These are phyloP conservation scores for Pythium plurisporium DNA, from an alignment of 352 stramenopile genomes.

Conservation along the genomic window DNA sequence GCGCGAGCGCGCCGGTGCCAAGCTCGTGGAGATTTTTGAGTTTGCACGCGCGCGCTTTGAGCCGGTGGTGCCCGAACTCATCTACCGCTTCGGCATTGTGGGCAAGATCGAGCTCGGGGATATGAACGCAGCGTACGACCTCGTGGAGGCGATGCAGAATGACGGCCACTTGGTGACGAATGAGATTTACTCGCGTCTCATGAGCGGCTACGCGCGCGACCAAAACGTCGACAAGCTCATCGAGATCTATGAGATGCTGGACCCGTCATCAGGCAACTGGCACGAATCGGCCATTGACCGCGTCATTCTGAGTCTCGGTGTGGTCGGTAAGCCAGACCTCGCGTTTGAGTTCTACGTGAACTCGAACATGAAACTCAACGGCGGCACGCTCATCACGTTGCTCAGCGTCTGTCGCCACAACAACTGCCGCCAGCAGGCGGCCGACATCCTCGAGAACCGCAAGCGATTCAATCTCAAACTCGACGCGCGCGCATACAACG, in stretches of 20 bases:
- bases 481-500: slow-evolving; percentile 67
- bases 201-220: slow-evolving; percentile 41
- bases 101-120: slow-evolving; percentile 49
- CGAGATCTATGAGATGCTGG: slow-evolving; percentile 48
- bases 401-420: slow-evolving; percentile 67
- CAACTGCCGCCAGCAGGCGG: slow-evolving; percentile 62
- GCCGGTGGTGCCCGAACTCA: slow-evolving; percentile 47
- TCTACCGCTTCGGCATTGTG: slow-evolving; percentile 66
- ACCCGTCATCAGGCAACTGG: slow-evolving; percentile 63
- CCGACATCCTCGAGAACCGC: slow-evolving; percentile 71
- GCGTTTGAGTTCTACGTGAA: slow-evolving; percentile 79
- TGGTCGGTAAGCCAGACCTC: slow-evolving; percentile 49
- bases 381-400: slow-evolving; percentile 62
- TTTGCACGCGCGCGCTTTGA: slow-evolving; percentile 37
- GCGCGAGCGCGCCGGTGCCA: slow-evolving; percentile 29
- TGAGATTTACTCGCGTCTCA: slow-evolving; percentile 64
- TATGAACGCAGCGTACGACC: slow-evolving; percentile 36
- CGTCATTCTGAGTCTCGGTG: slow-evolving; percentile 61
- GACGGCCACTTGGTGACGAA: slow-evolving; percentile 54
- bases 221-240: slow-evolving; percentile 44
- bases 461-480: slow-evolving; percentile 71
- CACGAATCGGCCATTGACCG: slow-evolving; percentile 66
- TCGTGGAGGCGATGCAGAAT: slow-evolving; percentile 50
- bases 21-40: slow-evolving; percentile 50
- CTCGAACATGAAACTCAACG: slow-evolving; percentile 75